Percentiles rank a stretch among this genome's conserved stretches.
phyloP scores from a whole-genome alignment of 108 stramenopile genomes.

The Nitzschia palea region DNA sequence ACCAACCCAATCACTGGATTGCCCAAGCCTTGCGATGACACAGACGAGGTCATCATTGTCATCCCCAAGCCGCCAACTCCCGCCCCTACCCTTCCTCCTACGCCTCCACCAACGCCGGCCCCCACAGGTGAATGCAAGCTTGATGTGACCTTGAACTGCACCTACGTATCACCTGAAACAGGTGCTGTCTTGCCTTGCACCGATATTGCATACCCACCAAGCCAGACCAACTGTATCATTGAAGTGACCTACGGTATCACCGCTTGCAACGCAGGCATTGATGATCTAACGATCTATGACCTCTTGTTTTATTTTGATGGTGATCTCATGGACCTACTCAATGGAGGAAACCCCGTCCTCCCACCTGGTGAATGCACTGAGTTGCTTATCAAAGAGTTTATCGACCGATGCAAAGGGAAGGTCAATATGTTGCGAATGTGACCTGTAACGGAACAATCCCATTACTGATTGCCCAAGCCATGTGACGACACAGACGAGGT shows the following conservation, averaged over 20 bases:
- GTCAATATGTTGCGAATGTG: conserved; percentile 9
- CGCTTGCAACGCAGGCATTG: conserved; percentile 25
- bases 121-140: conserved; percentile 3
- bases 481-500: conserved; percentile 18
- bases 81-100: not conserved
- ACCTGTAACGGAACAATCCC: conserved; percentile 17
- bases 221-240: conserved; percentile 24
- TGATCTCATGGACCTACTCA: conserved; percentile 5
- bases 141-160: conserved; percentile 23
- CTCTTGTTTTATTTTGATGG: conserved; percentile 15
- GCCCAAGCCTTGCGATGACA: not conserved
- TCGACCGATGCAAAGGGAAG: conserved; percentile 9
- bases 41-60: conserved; percentile 12
- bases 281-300: conserved; percentile 8
- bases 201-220: conserved; percentile 15
- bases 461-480: not conserved
- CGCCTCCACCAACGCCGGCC: not conserved
- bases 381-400: not conserved
- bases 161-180: not conserved
- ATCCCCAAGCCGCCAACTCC: conserved; percentile 7
- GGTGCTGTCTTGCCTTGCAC: conserved; percentile 5
- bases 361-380: conserved; percentile 19
- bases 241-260: conserved; percentile 19
- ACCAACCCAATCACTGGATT: conserved; percentile 11
- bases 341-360: not conserved